A percentile compares a stretch with the other conserved stretches of the same genome.
Evolutionary conservation across 305 asterid species (phyloP).

Genomic region (Andrographis paniculata): DNA sequence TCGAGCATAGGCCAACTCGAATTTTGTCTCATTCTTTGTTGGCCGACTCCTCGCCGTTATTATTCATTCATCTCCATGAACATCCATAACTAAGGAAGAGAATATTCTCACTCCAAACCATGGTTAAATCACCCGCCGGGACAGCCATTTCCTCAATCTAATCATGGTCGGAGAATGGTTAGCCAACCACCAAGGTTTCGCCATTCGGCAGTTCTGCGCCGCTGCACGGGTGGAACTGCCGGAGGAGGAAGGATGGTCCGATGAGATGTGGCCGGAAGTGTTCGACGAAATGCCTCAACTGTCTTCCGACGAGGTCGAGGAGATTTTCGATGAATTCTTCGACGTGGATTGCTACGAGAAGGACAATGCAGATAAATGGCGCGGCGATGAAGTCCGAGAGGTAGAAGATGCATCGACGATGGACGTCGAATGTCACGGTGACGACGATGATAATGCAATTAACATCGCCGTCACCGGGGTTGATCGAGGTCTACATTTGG

Average conservation of each 20-base stretch:
- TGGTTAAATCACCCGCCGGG: neutral
- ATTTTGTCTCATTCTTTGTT: slow-evolving; percentile 37
- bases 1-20: slow-evolving; percentile 30
- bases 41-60: neutral
- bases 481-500: slow-evolving; percentile 45
- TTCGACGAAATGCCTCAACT: slow-evolving; percentile 13
- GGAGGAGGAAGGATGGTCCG: slow-evolving; percentile 13
- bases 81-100: neutral
- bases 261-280: slow-evolving; percentile 19
- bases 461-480: slow-evolving; percentile 12
- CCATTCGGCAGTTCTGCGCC: slow-evolving; percentile 55
- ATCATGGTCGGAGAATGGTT: slow-evolving; percentile 9
- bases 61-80: neutral
- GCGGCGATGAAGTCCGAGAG: too few species aligned
- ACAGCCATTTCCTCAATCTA: slow-evolving; percentile 13
- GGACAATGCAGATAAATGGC: slow-evolving; percentile 27
- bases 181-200: slow-evolving; percentile 23
- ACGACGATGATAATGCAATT: neutral
- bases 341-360: slow-evolving; percentile 35
- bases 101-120: too few species aligned
- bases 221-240: slow-evolving; percentile 38
- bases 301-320: slow-evolving; percentile 29
- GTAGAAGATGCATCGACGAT: slow-evolving; percentile 10
- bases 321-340: slow-evolving; percentile 44
- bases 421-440: neutral